Percentiles rank a stretch among this genome's conserved stretches.
These are phyloP conservation scores for Caloboletus firmus DNA, from an alignment of 1,284 basidiomycete species.

Conservation along the genomic window DNA sequence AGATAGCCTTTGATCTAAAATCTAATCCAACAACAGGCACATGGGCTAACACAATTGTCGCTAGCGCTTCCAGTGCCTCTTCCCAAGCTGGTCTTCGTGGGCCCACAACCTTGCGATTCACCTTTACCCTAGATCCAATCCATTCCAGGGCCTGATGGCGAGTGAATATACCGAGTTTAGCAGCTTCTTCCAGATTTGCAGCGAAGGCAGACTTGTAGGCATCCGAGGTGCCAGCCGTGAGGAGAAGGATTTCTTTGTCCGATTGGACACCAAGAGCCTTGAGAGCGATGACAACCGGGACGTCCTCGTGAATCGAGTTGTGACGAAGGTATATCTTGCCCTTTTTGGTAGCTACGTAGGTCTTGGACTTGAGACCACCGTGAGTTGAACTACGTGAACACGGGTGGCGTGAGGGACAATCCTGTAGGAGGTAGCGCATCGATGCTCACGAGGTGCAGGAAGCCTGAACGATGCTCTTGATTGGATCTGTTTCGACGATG, in stretches of 20 bases:
- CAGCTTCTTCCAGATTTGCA: constrained; percentile 92
- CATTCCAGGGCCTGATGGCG: constrained; percentile 94
- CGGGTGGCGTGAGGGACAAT: constrained; percentile 9
- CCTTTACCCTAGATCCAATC: constrained; percentile 91
- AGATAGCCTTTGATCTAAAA: constrained; percentile 94
- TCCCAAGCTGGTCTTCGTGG: constrained; percentile 87
- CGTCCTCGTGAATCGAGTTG: constrained; percentile 97
- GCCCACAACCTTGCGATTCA: constrained; percentile 77
- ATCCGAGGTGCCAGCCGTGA: constrained; percentile 93
- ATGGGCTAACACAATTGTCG: constrained; percentile 96
- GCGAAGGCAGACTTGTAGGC: constrained; percentile 88
- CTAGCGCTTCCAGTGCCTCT: constrained; percentile 94
- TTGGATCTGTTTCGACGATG: constrained; percentile 92
- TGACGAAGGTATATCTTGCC: constrained; percentile 95
- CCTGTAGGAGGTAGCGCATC: not conserved
- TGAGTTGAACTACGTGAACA: constrained; percentile 78
- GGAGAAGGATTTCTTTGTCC: constrained; percentile 95
- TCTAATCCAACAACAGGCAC: constrained; percentile 91
- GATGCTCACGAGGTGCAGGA: constrained; percentile 89
- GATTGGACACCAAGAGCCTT: constrained; percentile 97
- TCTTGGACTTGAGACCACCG: constrained; percentile 97
- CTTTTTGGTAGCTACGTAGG: constrained; percentile 95
- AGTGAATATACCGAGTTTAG: constrained; percentile 88
- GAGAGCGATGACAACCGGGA: constrained; percentile 94
- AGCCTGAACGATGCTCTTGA: constrained; percentile 92